Evolutionary conservation across 2,329 filamentous ascomycete species (phyloP).

Genomic region (Tetracladium maxilliforme): DNA sequence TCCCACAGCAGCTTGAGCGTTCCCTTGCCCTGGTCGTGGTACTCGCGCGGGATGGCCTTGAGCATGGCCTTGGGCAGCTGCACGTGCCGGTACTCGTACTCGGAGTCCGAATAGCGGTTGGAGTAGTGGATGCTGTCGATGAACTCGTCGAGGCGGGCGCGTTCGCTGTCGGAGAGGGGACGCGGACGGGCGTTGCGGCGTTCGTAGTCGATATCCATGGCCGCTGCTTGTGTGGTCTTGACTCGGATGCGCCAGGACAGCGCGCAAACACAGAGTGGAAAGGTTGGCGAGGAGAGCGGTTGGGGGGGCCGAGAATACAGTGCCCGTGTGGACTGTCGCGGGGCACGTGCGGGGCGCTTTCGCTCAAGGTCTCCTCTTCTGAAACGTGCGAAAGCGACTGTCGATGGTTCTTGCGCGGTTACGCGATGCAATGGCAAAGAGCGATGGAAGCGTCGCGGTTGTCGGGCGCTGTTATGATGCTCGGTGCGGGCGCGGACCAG

Average conservation of each 20-base stretch:
- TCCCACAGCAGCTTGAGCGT: constrained; percentile 96
- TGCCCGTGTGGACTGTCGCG: too few relatives aligned
- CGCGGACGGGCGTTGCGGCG: constrained; percentile 81
- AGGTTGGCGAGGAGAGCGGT: not conserved
- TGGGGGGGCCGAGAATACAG: too few relatives aligned
- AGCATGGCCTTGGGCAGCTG: constrained; percentile 97
- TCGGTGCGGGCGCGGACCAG: too few relatives aligned
- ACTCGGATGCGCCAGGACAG: too few relatives aligned
- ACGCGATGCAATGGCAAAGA: too few relatives aligned
- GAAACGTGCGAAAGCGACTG: too few relatives aligned
- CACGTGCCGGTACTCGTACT: constrained; percentile 95
- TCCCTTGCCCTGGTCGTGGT: constrained; percentile 77
- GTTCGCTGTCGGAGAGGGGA: constrained; percentile 66
- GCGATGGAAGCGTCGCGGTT: too few relatives aligned
- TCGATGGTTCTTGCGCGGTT: too few relatives aligned
- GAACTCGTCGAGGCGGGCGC: constrained; percentile 75
- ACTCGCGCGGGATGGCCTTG: constrained; percentile 89
- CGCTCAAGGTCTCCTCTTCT: too few relatives aligned
- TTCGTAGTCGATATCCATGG: constrained; percentile 59
- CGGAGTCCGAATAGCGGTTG: constrained; percentile 80
- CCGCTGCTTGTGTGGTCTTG: constrained; percentile 1
- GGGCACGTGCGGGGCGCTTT: too few relatives aligned
- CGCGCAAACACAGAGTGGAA: not conserved
- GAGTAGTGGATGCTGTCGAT: constrained; percentile 94
- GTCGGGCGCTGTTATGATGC: too few relatives aligned